Base-by-base conservation (phyloP, 345 rosid species). In the Linum lewisii region DNA sequence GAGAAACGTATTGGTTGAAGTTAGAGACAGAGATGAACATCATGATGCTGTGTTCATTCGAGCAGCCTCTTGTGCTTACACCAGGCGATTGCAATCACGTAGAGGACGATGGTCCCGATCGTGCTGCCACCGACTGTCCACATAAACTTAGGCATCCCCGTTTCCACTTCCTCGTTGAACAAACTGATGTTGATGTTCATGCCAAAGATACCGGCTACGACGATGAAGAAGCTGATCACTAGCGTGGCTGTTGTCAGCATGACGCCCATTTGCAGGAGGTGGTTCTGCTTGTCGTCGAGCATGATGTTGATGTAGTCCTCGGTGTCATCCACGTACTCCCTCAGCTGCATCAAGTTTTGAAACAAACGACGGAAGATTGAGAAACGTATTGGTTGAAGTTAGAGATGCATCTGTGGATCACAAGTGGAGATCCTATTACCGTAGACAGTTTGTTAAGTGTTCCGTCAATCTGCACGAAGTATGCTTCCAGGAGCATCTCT, bases 401-500 rank as follows among this genome's bases (percentile, higher is more conserved):
- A 49, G 52, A 49, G 5, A 14, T 49, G 6, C 4, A 15, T 49
- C 4, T 19, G 19, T 19, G 13, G 24, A 7, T 22, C 21, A 49
- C 15, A 49, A 15, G 16, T 49, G 6, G 16, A 5, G 63, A 42
- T 57, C 58, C 21, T 64, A 67, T n/a, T 89, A 93, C 99, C 72
- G 95, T 89, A 49, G 92, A 87, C 52, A 93, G 82, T 64, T 87
- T 89, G 83, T 89, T 87, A 69, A 93, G 69, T 42, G 85, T 86
- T 44, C 94, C 99, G 71, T 93, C 99, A 57, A 89, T 79, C 62
- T 87, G 99, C 60, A 89, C 94, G 49, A 93, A 89, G 66, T 89
- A 89, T n/a, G 97, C 95, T 73, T 93, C 99, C 76, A 89, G 64
- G 58, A 93, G 96, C 99, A 89, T 93, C 68, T 89, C 99, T 24